Conservation (phyloP, 1,284 basidiomycete genomes). For the Ganoderma lucidum region DNA sequence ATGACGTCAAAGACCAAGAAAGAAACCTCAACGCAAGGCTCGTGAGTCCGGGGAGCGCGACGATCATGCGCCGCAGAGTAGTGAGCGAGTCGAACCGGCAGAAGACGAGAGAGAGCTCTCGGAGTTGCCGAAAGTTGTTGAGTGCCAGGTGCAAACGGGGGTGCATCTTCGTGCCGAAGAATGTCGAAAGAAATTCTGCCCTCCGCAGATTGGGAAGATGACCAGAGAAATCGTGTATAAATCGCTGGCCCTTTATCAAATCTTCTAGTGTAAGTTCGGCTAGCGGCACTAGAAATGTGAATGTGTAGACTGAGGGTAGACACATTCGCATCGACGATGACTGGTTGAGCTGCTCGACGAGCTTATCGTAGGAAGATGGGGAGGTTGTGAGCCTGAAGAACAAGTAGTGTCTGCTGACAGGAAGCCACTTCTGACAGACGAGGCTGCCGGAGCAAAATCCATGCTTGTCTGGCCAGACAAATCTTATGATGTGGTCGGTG, state of each 20-base stretch:
- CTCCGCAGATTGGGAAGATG: neutral
- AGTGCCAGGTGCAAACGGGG: neutral
- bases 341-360: neutral
- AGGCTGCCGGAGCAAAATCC: conserved; percentile 4
- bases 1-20: neutral
- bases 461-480: neutral
- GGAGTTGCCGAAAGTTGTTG: neutral
- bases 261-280: too few species aligned
- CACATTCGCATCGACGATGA: neutral
- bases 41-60: neutral
- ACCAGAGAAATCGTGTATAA: neutral
- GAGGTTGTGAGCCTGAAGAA: neutral
- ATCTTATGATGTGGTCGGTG: neutral
- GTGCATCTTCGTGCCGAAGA: neutral
- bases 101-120: neutral
- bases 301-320: neutral
- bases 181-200: neutral
- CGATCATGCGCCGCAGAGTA: neutral
- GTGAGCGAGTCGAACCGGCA: neutral
- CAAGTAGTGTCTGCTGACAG: neutral
- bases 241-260: neutral
- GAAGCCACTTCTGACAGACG: conserved; percentile 7
- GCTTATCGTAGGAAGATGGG: neutral
- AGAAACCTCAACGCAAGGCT: neutral
- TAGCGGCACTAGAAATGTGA: neutral